phyloP scores from a whole-genome alignment of 306 rosid species.

The Prosopis cineraria region DNA sequence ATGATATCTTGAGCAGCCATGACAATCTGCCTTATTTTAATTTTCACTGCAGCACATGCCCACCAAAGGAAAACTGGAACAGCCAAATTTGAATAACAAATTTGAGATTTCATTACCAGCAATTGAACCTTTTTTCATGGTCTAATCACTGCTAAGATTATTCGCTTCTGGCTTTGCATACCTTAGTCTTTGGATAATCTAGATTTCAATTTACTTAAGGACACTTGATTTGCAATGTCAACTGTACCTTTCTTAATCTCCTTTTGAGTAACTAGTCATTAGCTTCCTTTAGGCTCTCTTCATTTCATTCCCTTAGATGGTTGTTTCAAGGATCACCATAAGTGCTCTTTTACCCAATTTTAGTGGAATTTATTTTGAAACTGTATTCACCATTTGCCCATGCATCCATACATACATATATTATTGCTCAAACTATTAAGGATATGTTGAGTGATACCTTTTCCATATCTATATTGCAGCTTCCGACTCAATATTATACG shows the following conservation, averaged over 20 bases:
- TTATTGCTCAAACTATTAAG: conserved; percentile 6
- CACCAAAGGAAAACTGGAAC: background rate
- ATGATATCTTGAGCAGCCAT: background rate
- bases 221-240: conserved; percentile 6
- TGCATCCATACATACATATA: background rate
- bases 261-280: background rate
- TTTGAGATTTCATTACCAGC: background rate
- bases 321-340: background rate
- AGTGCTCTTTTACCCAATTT: conserved; percentile 13
- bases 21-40: background rate
- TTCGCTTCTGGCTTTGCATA: background rate
- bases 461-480: conserved; percentile 67
- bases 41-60: background rate
- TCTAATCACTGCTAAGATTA: background rate
- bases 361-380: conserved; percentile 18
- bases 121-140: background rate
- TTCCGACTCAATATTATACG: conserved; percentile 78
- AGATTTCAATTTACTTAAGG: background rate
- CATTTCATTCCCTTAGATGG: conserved; percentile 6
- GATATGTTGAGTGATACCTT: conserved; percentile 33
- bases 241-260: background rate
- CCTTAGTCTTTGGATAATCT: background rate
- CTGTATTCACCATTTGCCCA: conserved; percentile 15
- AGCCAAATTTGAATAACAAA: background rate
- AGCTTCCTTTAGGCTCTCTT: conserved; percentile 2